Evolutionary conservation across 805 yeast species (phyloP).

Genomic region (Starmerella vaccinii): DNA sequence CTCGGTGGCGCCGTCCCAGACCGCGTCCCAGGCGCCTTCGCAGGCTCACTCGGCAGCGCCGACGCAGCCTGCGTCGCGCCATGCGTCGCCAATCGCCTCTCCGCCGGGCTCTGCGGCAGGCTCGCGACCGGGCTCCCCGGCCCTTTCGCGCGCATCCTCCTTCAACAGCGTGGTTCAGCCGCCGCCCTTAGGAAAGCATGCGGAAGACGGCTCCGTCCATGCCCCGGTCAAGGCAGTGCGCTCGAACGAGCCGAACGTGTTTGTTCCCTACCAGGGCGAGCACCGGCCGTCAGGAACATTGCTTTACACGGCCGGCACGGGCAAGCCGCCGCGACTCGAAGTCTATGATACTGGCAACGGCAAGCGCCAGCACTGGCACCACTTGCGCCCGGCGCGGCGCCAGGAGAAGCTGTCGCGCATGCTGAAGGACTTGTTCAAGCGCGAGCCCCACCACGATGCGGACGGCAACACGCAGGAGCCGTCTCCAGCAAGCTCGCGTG

Average conservation of each 20-base stretch:
- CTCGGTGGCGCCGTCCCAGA: neutral
- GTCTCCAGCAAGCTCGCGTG: conserved; percentile 9
- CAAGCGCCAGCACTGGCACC: conserved; percentile 66
- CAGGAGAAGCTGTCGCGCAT: conserved; percentile 32
- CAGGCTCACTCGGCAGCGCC: neutral
- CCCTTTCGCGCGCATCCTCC: conserved; percentile 1
- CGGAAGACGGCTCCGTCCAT: neutral
- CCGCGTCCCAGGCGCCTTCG: neutral
- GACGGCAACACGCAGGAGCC: neutral
- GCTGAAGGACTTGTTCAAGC: conserved; percentile 22
- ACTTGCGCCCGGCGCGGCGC: conserved; percentile 49
- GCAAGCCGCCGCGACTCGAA: conserved; percentile 25
- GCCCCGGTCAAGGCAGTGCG: neutral
- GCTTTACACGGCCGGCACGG: conserved; percentile 18
- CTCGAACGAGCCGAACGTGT: neutral
- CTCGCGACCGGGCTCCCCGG: neutral
- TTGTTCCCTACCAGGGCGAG: conserved; percentile 1
- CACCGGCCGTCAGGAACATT: neutral
- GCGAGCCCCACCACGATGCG: conserved; percentile 19
- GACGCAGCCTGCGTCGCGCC: conserved; percentile 1
- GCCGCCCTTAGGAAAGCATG: neutral
- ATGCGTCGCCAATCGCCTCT: neutral
- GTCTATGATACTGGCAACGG: conserved; percentile 28
- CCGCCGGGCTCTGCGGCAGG: neutral
- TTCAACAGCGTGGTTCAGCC: neutral